Conservation (phyloP, 2,329 filamentous ascomycete species). For the Tympanopsis confertula region DNA sequence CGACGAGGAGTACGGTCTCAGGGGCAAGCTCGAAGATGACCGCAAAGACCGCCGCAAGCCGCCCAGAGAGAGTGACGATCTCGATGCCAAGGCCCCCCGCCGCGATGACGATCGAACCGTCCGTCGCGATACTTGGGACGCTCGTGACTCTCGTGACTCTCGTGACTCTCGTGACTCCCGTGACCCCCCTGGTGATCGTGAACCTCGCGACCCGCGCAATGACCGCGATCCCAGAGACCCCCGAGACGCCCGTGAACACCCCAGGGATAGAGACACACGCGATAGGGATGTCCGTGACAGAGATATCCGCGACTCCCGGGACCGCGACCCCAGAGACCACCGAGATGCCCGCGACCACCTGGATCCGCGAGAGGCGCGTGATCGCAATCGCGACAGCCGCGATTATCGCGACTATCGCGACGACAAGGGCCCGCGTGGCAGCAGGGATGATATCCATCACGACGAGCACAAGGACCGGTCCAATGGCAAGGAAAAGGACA, state of each 20-base stretch:
- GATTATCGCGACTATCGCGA: no score
- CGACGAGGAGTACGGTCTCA: background rate
- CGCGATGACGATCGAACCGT: conserved; percentile 30
- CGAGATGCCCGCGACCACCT: no score
- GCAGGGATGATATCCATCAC: no score
- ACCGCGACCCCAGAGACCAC: background rate
- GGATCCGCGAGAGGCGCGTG: no score
- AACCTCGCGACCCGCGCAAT: no score
- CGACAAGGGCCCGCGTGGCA: no score
- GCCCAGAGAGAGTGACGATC: conserved; percentile 15
- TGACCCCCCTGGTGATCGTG: conserved; percentile 15
- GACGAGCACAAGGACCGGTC: no score
- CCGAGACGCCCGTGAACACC: background rate
- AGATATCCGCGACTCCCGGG: background rate
- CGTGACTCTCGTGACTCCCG: background rate
- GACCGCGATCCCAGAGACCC: background rate
- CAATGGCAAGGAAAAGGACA: no score
- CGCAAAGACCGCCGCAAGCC: conserved; percentile 25
- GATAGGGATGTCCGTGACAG: background rate
- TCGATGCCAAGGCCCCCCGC: conserved; percentile 15
- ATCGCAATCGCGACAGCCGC: no score
- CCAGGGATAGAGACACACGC: background rate
- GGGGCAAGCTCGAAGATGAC: conserved; percentile 22
- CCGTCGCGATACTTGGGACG: conserved; percentile 7
- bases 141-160: background rate